A percentile compares a stretch with the other conserved stretches of the same genome.
These are phyloP conservation scores for Cyberlindnera euphorbiiphila DNA, from an alignment of 805 yeast genomes.

Conservation along the genomic window DNA sequence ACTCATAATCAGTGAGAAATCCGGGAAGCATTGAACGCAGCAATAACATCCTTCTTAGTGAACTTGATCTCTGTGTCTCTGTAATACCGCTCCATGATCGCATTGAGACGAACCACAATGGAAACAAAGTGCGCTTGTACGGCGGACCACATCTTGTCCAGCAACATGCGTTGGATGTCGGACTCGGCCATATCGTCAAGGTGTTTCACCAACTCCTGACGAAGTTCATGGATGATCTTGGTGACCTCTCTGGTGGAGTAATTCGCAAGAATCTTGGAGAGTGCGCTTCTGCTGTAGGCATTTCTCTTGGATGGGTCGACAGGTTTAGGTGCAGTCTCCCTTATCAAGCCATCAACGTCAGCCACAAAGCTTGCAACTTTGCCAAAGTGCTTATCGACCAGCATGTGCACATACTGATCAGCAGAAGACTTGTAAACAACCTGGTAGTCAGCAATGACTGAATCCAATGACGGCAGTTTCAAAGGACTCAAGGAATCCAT, in stretches of 20 bases:
- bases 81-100: conserved; percentile 49
- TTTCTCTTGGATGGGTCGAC: conserved; percentile 54
- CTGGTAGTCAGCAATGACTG: conserved; percentile 21
- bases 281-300: conserved; percentile 56
- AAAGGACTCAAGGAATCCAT: conserved; percentile 37
- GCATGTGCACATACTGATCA: conserved; percentile 42
- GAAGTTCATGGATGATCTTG: conserved; percentile 49
- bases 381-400: conserved; percentile 57
- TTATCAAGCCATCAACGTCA: conserved; percentile 52
- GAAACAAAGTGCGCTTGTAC: conserved; percentile 60
- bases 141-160: conserved; percentile 65
- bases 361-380: conserved; percentile 62
- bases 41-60: conserved; percentile 51
- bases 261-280: conserved; percentile 52
- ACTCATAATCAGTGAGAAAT: conserved; percentile 8
- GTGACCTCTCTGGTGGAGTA: conserved; percentile 59
- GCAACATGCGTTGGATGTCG: conserved; percentile 48
- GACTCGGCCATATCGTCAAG: conserved; percentile 32
- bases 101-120: conserved; percentile 50
- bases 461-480: conserved; percentile 13
- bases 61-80: conserved; percentile 49
- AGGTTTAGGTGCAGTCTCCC: conserved; percentile 27
- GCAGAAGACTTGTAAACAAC: conserved; percentile 29
- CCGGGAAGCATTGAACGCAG: conserved; percentile 42
- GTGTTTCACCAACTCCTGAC: conserved; percentile 53